phyloP scores from a whole-genome alignment of 2,329 filamentous ascomycete species.

The Cladosporium sp. region DNA sequence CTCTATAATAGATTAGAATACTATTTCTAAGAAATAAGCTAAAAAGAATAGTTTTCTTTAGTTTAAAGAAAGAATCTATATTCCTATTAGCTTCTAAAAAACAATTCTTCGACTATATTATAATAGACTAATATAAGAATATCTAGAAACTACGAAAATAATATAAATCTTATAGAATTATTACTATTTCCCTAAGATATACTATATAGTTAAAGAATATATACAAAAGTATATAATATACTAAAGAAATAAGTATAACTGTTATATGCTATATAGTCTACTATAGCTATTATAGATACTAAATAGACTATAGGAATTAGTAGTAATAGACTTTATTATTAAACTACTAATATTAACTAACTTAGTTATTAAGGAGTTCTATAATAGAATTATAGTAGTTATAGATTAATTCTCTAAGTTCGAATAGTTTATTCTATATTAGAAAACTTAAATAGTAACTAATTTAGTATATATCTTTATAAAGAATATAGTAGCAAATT shows the following conservation, averaged over 20 bases:
- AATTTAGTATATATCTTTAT: background rate
- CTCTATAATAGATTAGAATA: background rate
- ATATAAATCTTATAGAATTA: rapidly evolving
- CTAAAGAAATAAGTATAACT: background rate
- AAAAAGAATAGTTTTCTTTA: too few species aligned
- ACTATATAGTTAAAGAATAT: background rate
- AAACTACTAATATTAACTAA: background rate
- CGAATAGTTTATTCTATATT: background rate
- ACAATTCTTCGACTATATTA: background rate
- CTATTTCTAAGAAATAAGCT: too few species aligned
- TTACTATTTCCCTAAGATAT: background rate
- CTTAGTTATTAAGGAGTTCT: background rate
- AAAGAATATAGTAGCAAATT: background rate
- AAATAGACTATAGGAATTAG: background rate
- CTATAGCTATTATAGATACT: background rate
- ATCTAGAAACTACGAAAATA: background rate
- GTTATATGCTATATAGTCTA: background rate
- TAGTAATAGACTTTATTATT: background rate
- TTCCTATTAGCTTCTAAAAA: background rate
- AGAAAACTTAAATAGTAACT: background rate
- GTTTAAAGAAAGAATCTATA: background rate
- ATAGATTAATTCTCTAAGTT: background rate
- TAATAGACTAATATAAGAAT: background rate
- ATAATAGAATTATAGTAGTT: background rate
- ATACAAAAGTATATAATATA: background rate